Percentiles rank a stretch among this genome's conserved stretches.
Evolutionary conservation across 352 stramenopile genomes (phyloP).

Genomic region (Phytopythium montanum): DNA sequence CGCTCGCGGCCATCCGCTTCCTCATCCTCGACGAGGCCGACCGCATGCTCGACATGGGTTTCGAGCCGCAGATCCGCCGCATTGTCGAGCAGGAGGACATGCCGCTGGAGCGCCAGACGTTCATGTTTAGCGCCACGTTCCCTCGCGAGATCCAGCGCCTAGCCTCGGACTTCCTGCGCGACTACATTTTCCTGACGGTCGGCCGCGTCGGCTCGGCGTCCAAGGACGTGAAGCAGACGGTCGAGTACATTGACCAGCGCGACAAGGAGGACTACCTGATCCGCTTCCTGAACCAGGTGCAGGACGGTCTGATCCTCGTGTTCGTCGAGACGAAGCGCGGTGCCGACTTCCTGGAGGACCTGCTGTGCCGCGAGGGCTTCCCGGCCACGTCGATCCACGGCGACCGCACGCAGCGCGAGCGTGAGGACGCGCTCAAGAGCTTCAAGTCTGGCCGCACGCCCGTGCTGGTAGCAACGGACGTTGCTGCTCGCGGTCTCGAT

Average conservation of each 20-base stretch:
- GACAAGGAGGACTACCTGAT: conserved; percentile 97
- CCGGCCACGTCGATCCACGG: conserved; percentile 96
- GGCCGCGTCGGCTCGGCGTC: conserved; percentile 96
- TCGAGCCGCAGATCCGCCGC: conserved; percentile 97
- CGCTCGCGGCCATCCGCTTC: conserved; percentile 89
- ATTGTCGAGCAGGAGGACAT: conserved; percentile 99
- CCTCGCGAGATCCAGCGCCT: conserved; percentile 95
- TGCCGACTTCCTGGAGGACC: conserved; percentile 95
- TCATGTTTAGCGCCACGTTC: conserved; percentile 99
- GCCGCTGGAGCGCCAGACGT: conserved; percentile 96
- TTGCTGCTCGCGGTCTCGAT: conserved; percentile 98
- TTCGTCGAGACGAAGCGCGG: conserved; percentile 99
- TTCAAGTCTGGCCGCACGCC: conserved; percentile 91
- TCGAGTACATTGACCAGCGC: conserved; percentile 97
- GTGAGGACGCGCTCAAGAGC: conserved; percentile 89
- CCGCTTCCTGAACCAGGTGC: conserved; percentile 92
- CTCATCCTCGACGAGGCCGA: conserved; percentile 99
- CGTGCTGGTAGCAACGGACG: conserved; percentile 98
- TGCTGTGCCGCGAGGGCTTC: conserved; percentile 91
- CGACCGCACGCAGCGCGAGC: conserved; percentile 95
- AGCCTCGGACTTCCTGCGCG: conserved; percentile 96
- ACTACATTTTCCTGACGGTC: conserved; percentile 99
- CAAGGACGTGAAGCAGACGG: conserved; percentile 97
- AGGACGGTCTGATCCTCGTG: conserved; percentile 93
- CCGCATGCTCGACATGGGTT: conserved; percentile 99